These are phyloP conservation scores for Fraxinus pennsylvanica DNA, from an alignment of 257 asterid genomes.

Conservation along the genomic window DNA sequence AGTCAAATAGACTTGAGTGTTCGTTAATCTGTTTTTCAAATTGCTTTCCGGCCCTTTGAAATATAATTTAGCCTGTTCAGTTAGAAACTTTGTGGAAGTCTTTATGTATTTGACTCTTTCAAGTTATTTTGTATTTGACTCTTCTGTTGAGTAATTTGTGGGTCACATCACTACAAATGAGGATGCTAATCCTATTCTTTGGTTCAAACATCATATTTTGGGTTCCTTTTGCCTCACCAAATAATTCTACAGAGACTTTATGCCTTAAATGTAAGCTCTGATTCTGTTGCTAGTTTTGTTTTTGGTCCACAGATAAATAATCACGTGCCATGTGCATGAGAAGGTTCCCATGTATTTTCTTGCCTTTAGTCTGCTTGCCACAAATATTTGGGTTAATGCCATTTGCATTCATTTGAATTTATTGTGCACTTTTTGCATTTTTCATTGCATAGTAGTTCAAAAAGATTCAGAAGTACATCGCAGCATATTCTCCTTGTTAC, in stretches of 20 bases:
- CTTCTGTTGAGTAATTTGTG: neutral
- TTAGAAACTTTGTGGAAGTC: neutral
- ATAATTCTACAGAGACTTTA: neutral
- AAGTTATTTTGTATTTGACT: neutral
- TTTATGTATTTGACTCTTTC: neutral
- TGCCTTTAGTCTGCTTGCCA: constrained; percentile 2
- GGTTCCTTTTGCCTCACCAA: constrained; percentile 15
- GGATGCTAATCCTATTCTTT: constrained; percentile 3
- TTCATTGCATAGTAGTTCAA: constrained; percentile 7
- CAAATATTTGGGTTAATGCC: constrained; percentile 4
- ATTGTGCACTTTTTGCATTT: neutral
- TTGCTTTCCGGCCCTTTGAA: constrained; percentile 9
- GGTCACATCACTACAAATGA: constrained; percentile 12
- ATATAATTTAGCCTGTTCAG: constrained; percentile 6
- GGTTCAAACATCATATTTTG: constrained; percentile 6
- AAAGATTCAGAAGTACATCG: constrained; percentile 11
- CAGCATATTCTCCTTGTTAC: constrained; percentile 3
- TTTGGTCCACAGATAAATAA: neutral
- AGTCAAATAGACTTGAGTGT: constrained; percentile 1
- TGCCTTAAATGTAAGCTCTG: constrained; percentile 11
- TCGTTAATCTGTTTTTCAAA: neutral
- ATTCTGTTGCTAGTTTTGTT: constrained; percentile 11
- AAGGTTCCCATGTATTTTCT: constrained; percentile 21
- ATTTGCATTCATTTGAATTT: neutral
- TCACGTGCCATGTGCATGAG: neutral